Evolutionary conservation across 2,329 filamentous ascomycete genomes (phyloP), one percentile per base, ranked within the genome.

Genomic region (Colletotrichum lindemuthianum): DNA sequence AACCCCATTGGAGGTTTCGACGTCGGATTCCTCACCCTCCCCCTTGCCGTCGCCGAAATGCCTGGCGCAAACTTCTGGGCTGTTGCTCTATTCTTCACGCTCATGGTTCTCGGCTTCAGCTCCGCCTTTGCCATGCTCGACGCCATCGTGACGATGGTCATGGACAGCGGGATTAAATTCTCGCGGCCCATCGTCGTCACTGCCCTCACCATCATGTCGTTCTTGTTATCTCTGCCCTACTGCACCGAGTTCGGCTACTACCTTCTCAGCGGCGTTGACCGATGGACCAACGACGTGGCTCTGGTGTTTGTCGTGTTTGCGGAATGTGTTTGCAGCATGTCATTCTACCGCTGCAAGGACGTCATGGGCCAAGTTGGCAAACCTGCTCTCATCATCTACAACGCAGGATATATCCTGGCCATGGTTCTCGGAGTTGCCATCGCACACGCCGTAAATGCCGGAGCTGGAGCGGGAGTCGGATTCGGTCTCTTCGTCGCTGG

Each of bases 41-140:
- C 86, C 0, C 82, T 82, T 32, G 86, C 85, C 3, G 81, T 88
- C 1, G 73, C 83, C 0, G 79, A 86, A 61, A 86, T 88, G 81
- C 85, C 85, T 0, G 85, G 79, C 0, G 76, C 84, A 2, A 86
- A 86, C 45, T 86, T 84, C 66, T 88, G 85, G 85, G 84, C 85
- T 0, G 75, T 87, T n/a, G 74, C 84, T 0, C 73, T 87, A 2
- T 88, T 88, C 71, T 85, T 88, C 63, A 87, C 85, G 0, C 77
- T 88, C 7, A 81, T 87, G 63, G 81, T 87, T 1, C 79, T 88
- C 0, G 85, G 86, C 0, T 86, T 86, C 69, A 85, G 82, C 63
- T 87, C 85, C 0, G 83, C 85, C 1, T 87, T 87, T 63, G 85
- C 84, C 51, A 86, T 88, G 84, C 73, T 88, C 6, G 86, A 88